Conservation (phyloP, 208 protist genomes). For the Trypanosoma lewisi region DNA sequence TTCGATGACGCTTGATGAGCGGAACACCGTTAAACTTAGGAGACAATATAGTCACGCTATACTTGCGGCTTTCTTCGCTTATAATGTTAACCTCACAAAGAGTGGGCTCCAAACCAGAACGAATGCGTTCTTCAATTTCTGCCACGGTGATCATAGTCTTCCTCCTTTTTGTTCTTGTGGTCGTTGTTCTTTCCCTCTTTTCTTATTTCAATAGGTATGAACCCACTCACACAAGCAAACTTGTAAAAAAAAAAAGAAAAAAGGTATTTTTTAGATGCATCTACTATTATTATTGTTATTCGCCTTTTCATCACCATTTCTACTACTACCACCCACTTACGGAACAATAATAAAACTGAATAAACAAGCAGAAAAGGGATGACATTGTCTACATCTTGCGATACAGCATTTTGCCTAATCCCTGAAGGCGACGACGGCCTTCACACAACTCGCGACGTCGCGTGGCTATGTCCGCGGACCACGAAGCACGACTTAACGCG, state of each 20-base stretch:
- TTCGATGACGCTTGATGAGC: conserved; percentile 66
- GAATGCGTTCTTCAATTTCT: conserved; percentile 36
- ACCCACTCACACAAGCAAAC: neutral
- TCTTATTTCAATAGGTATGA: neutral
- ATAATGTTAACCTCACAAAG: conserved; percentile 43
- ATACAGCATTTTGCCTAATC: conserved; percentile 47
- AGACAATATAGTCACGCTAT: conserved; percentile 57
- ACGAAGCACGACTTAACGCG: conserved; percentile 32
- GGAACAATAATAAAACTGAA: conserved; percentile 9
- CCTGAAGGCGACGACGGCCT: conserved; percentile 40
- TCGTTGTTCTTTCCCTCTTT: neutral
- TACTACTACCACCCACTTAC: neutral
- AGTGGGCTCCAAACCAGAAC: conserved; percentile 33
- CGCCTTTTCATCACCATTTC: neutral
- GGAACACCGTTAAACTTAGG: conserved; percentile 45
- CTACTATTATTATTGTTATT: no score
- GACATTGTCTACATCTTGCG: conserved; percentile 24
- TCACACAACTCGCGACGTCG: conserved; percentile 30
- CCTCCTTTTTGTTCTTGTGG: neutral
- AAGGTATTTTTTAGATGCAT: neutral
- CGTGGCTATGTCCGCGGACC: conserved; percentile 26
- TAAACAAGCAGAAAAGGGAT: conserved; percentile 9
- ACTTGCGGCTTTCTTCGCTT: conserved; percentile 59
- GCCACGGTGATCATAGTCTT: conserved; percentile 24
- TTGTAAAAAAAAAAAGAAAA: neutral